Base-by-base conservation (phyloP, 225 moss, liverwort and hornwort genomes). In the Pseudisothecium myosuroides region DNA sequence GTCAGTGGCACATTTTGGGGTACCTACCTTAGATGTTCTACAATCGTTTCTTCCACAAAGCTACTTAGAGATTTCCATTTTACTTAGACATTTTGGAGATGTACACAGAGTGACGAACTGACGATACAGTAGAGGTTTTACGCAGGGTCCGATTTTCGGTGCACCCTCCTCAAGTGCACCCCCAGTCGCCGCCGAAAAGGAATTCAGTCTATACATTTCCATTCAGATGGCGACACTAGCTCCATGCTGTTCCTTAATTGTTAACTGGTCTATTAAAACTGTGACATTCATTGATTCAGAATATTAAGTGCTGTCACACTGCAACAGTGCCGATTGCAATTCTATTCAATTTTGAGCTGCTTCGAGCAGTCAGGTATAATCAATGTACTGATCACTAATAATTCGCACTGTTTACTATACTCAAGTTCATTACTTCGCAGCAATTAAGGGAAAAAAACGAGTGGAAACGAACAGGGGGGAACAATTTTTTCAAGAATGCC, bases 181-280 rank as follows among this genome's bases (percentile, higher is more conserved):
- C 18, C 1, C 0, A 10, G 9, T 27, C 10, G 29, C 29, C 45
- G 45, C 17, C 17, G 2, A 4, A 4, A 29, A 10, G 28, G 10
- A 45, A 7, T 6, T 43, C 41, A 15, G 0, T 26, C 0, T 15
- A 2, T 1, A 3, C 2, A 10, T 10, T 17, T 45, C 6, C 10
- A 10, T 17, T 17, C 29, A 45, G 10, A 11, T 29, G 17, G 1
- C 45, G 4, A 29, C 45, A 3, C 0, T 28, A 0, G 2, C 10
- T 2, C 2, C 17, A 0, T 4, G 14, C 0, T 4, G 6, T 36
- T 2, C 3, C 36, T 2, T 8, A 1, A 3, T 76, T 5, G 22
- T 14, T 50, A 2, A 10, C 36, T 14, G 9, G 1, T 9, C 13
- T 36, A 4, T 4, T 14, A 4, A 3, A 14, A 3, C 8, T 34